Evolutionary conservation across 768 basidiomycete species (phyloP).

Genomic region (Basidioascus undulatus): DNA sequence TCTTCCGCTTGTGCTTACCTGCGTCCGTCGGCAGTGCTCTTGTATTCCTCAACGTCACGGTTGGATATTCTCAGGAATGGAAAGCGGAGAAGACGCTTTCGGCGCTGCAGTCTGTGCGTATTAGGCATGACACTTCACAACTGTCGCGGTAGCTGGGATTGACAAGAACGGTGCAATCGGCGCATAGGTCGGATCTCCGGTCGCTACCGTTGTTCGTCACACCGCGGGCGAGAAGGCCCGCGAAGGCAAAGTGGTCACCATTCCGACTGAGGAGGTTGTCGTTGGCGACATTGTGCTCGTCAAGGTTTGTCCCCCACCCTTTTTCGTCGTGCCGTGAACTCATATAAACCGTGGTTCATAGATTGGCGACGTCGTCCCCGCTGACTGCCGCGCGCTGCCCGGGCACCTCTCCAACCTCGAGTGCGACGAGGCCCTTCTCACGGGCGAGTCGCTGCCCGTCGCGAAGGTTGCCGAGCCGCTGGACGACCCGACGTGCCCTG

Average conservation of each 20-base stretch:
- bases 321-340: constrained; percentile 14
- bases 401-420: constrained; percentile 18
- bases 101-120: too few relatives aligned
- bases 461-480: constrained; percentile 12
- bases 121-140: too few relatives aligned
- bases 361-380: constrained; percentile 23
- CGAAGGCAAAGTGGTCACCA: constrained; percentile 6
- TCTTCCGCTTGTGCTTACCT: constrained; percentile 25
- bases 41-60: too few relatives aligned
- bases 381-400: constrained; percentile 19
- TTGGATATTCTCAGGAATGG: too few relatives aligned
- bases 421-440: constrained; percentile 23
- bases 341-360: constrained; percentile 20
- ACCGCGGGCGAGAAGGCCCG: background rate
- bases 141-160: too few relatives aligned
- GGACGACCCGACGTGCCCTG: constrained; percentile 8
- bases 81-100: too few relatives aligned
- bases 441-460: constrained; percentile 21
- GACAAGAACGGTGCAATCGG: constrained; percentile 21
- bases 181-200: constrained; percentile 20
- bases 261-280: constrained; percentile 16
- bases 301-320: background rate
- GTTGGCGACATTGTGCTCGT: constrained; percentile 6
- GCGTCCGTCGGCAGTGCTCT: constrained; percentile 9
- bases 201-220: constrained; percentile 18